A percentile compares a stretch with the other conserved stretches of the same genome.
Evolutionary conservation across 306 rosid species (phyloP).

Genomic region (Begonia peltatifolia): DNA sequence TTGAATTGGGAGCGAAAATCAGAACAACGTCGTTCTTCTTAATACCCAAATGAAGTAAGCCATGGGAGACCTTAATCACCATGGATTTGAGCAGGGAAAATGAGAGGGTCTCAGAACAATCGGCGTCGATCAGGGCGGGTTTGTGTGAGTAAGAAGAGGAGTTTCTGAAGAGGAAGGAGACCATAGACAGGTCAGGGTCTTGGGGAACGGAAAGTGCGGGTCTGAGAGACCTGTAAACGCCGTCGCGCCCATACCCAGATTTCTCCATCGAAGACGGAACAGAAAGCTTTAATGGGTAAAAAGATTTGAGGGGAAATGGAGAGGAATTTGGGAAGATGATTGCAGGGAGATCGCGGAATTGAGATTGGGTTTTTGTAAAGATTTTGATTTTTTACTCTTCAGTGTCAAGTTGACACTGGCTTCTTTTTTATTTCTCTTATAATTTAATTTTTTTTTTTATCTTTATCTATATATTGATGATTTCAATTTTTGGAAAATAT

Average conservation of each 20-base stretch:
- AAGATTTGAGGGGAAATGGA: too few relatives aligned
- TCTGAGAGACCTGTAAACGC: constrained; percentile 56
- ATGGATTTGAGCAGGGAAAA: constrained; percentile 37
- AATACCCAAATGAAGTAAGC: constrained; percentile 32
- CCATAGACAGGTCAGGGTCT: constrained; percentile 35
- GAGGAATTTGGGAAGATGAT: too few relatives aligned
- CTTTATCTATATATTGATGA: too few relatives aligned
- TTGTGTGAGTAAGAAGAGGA: constrained; percentile 29
- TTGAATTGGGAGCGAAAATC: constrained; percentile 59
- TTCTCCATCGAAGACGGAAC: constrained; percentile 38
- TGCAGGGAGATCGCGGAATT: too few relatives aligned
- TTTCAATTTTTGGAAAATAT: too few relatives aligned
- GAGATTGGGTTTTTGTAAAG: too few relatives aligned
- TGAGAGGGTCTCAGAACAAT: constrained; percentile 30
- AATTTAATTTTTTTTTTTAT: too few relatives aligned
- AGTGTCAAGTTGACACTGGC: too few relatives aligned
- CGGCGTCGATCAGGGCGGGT: constrained; percentile 53
- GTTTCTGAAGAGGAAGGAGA: constrained; percentile 44
- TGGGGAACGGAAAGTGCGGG: constrained; percentile 37
- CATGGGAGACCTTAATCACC: constrained; percentile 36
- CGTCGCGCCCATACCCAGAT: constrained; percentile 72
- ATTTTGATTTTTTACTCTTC: too few relatives aligned
- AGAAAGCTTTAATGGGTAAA: neutral
- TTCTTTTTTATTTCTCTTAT: too few relatives aligned
- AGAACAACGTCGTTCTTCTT: constrained; percentile 69